Evolutionary conservation across 257 asterid species (phyloP).

Genomic region (Solanum chmielewskii): DNA sequence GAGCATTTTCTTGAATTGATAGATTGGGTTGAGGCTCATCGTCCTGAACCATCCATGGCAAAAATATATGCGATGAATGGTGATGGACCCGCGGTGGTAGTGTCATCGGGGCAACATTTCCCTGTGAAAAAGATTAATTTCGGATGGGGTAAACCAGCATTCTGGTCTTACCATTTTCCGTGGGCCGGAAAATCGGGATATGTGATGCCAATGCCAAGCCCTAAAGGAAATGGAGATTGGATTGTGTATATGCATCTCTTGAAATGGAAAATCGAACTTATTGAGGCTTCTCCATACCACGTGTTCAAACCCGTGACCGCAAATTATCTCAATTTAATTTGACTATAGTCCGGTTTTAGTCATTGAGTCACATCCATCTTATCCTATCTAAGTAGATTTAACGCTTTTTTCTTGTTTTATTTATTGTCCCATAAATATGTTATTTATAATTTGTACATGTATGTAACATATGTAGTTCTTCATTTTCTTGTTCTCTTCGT

Average conservation of each 20-base stretch:
- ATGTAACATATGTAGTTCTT: neutral
- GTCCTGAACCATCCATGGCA: conserved; percentile 1
- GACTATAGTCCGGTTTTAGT: neutral
- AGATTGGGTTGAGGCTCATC: conserved; percentile 3
- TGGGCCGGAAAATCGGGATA: conserved; percentile 35
- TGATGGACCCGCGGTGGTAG: conserved; percentile 52
- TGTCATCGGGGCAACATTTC: conserved; percentile 33
- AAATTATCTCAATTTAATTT: conserved; percentile 12
- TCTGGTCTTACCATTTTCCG: conserved; percentile 58
- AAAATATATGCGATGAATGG: conserved; percentile 23
- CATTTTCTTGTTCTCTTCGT: neutral
- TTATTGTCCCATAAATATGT: neutral
- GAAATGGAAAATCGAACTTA: conserved; percentile 33
- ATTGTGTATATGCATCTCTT: conserved; percentile 51
- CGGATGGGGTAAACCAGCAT: neutral
- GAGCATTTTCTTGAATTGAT: conserved; percentile 4
- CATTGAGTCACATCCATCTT: neutral
- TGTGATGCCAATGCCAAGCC: conserved; percentile 5
- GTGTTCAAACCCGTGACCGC: conserved; percentile 30
- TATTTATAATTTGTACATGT: neutral
- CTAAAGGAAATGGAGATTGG: conserved; percentile 67
- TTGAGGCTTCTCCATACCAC: conserved; percentile 31
- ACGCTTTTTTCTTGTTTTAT: neutral
- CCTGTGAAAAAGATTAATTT: neutral
- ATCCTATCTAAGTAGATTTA: neutral